A percentile compares a stretch with the other conserved stretches of the same genome.
These are phyloP conservation scores for Linum trigynum DNA, from an alignment of 345 rosid genomes.

Conservation along the genomic window DNA sequence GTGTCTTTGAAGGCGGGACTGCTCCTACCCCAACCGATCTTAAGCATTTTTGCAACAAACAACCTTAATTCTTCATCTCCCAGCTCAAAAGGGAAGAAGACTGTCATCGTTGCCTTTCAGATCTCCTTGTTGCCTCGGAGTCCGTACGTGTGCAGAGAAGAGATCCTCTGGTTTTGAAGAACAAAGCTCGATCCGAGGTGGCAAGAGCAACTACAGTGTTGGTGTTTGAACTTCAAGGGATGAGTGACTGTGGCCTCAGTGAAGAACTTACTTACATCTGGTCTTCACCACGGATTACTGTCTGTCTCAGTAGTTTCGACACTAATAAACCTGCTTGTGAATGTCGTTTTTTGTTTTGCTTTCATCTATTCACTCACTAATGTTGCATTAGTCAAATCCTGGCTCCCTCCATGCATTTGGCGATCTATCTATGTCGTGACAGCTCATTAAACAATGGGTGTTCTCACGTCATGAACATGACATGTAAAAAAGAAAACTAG, in stretches of 20 bases:
- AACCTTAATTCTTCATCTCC: conserved; percentile 12
- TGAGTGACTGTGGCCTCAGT: conserved; percentile 91
- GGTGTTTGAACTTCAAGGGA: conserved; percentile 91
- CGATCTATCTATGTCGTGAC: too few relatives aligned
- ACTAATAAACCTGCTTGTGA: conserved; percentile 91
- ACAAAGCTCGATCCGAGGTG: conserved; percentile 93
- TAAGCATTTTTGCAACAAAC: conserved; percentile 15
- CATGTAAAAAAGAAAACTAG: too few relatives aligned
- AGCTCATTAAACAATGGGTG: too few relatives aligned
- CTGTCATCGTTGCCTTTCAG: conserved; percentile 21
- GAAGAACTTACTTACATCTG: conserved; percentile 88
- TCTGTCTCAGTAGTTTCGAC: conserved; percentile 93
- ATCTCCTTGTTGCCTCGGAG: conserved; percentile 8
- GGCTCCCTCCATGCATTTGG: too few relatives aligned
- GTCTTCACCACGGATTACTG: conserved; percentile 94
- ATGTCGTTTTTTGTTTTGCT: conserved; percentile 24
- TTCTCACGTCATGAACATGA: too few relatives aligned
- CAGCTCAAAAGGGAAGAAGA: conserved; percentile 33
- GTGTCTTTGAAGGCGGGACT: conserved; percentile 55
- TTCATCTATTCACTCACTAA: not conserved
- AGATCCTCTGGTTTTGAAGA: conserved; percentile 58
- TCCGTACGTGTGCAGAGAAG: not conserved
- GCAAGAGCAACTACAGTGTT: conserved; percentile 92
- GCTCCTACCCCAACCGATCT: conserved; percentile 48
- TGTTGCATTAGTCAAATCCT: too few relatives aligned